These are phyloP conservation scores for Fragaria nilgerrensis DNA, from an alignment of 306 rosid genomes.

Conservation along the genomic window DNA sequence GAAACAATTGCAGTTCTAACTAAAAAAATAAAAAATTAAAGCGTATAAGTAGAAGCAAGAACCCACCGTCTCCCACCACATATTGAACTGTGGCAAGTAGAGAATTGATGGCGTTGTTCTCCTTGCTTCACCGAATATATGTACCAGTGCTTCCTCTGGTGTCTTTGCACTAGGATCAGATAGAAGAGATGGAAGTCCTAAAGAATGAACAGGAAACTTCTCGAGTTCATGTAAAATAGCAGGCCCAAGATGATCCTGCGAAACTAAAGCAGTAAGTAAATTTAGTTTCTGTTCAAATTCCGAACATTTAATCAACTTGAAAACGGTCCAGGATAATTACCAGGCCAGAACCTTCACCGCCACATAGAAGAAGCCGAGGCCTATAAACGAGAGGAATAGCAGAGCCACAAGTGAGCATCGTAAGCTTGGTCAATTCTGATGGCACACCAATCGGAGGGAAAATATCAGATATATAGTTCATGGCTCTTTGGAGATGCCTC, in stretches of 20 bases:
- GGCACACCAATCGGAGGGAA: constrained; percentile 62
- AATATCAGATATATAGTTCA: constrained; percentile 67
- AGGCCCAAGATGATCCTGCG: constrained; percentile 99
- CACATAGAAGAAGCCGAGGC: constrained; percentile 89
- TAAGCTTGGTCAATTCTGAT: constrained; percentile 73
- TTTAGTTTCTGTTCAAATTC: constrained; percentile 47
- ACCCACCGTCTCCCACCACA: constrained; percentile 99
- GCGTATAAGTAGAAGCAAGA: constrained; percentile 3
- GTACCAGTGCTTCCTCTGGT: constrained; percentile 95
- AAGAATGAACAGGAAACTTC: constrained; percentile 92
- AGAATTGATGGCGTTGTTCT: constrained; percentile 93
- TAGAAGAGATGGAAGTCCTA: constrained; percentile 89
- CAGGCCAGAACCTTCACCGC: constrained; percentile 95
- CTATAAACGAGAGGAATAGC: constrained; percentile 91
- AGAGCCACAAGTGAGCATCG: constrained; percentile 88
- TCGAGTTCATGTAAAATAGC: constrained; percentile 96
- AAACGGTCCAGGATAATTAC: constrained; percentile 61
- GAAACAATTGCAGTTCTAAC: background rate
- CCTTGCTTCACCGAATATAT: constrained; percentile 96
- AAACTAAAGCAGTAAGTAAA: constrained; percentile 96
- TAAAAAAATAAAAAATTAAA: background rate
- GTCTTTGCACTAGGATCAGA: constrained; percentile 99
- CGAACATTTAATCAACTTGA: constrained; percentile 24
- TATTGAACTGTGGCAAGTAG: constrained; percentile 85
- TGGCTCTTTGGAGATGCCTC: constrained; percentile 65